These are phyloP conservation scores for Exserohilum rostratum DNA, from an alignment of 2,329 filamentous ascomycete genomes.

Conservation along the genomic window DNA sequence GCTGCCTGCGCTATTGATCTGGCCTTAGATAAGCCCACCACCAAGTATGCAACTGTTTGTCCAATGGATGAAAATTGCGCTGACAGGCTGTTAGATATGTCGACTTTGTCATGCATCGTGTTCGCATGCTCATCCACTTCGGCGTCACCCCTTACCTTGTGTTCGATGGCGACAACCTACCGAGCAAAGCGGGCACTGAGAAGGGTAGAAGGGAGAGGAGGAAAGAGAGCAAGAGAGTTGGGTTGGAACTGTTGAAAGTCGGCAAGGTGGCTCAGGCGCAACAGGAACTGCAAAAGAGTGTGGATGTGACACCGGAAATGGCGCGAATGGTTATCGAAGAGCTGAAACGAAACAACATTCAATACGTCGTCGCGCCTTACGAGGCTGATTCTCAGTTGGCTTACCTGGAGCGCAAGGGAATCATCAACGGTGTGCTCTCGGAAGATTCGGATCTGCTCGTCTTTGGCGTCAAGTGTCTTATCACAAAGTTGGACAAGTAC, in stretches of 20 bases:
- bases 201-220: conserved; percentile 74
- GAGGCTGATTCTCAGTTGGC: conserved; percentile 97
- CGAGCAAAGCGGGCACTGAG: conserved; percentile 91
- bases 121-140: conserved; percentile 92
- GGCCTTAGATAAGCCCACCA: conserved; percentile 84
- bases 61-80: background rate
- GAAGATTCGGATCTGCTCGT: conserved; percentile 97
- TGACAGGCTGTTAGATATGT: conserved; percentile 69
- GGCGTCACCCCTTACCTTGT: conserved; percentile 93
- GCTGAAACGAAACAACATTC: conserved; percentile 77
- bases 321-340: conserved; percentile 89
- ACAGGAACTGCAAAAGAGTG: conserved; percentile 87
- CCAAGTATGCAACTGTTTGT: conserved; percentile 65
- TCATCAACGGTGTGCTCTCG: conserved; percentile 86
- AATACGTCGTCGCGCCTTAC: conserved; percentile 94
- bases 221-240: conserved; percentile 75
- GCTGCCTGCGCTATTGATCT: conserved; percentile 90
- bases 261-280: conserved; percentile 83
- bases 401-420: conserved; percentile 85
- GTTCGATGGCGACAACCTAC: conserved; percentile 94
- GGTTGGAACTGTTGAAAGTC: conserved; percentile 78
- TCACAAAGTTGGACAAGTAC: conserved; percentile 94
- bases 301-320: conserved; percentile 97
- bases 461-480: conserved; percentile 85
- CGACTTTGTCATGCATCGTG: conserved; percentile 85